phyloP scores from a whole-genome alignment of 2,329 filamentous ascomycete genomes.

The Atkinsonella texensis region DNA sequence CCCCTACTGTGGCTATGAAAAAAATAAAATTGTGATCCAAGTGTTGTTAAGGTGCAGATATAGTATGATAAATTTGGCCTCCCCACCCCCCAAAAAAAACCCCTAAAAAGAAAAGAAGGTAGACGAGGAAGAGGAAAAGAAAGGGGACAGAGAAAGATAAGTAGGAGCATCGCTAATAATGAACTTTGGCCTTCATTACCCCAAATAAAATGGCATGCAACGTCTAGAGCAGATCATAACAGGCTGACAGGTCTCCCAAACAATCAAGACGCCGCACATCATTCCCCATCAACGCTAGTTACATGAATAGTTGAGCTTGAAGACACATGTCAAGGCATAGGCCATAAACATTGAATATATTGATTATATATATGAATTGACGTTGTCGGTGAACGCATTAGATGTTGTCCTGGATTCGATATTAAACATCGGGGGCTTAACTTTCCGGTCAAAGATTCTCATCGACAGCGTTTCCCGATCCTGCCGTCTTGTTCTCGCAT shows the following conservation, averaged over 20 bases:
- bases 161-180: neutral
- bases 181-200: neutral
- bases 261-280: neutral
- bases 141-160: no score
- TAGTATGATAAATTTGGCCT: neutral
- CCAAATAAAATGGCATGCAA: neutral
- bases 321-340: neutral
- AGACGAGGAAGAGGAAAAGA: no score
- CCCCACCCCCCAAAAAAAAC: neutral
- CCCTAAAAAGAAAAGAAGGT: neutral
- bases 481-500: constrained; percentile 19
- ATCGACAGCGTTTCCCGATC: constrained; percentile 5
- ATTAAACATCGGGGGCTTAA: neutral
- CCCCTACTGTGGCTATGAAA: no score
- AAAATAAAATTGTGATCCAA: neutral
- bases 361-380: neutral
- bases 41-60: neutral
- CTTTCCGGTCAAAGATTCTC: neutral
- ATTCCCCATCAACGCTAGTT: no score
- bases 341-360: neutral
- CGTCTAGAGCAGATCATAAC: neutral
- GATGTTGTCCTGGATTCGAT: neutral
- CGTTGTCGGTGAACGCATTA: neutral
- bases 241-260: neutral
- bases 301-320: no score